Evolutionary conservation across 148 eudicot genomes (phyloP), one percentile per base, ranked within the genome.

Genomic region (Rhododendron ovatum): DNA sequence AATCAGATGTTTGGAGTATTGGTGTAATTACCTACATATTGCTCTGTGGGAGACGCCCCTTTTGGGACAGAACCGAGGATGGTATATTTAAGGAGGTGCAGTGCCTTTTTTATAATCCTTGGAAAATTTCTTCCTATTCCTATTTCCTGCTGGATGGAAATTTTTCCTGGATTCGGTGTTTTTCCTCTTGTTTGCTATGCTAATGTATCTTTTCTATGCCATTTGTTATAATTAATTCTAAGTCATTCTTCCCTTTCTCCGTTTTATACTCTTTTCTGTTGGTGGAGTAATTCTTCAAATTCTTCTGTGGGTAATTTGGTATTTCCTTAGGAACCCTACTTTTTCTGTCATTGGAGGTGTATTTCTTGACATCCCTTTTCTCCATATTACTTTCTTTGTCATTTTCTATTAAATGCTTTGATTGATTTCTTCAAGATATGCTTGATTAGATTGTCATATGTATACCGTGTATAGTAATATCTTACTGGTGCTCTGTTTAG

Each of bases 51-150:
- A 92, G 98, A 89, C 96, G 99, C 2, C 99, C 99, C 33, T 96
- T 96, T 89, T 96, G 99, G 99, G 99, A 96, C 89, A 95, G 93
- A 92, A 95, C 99, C n/a, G 99, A 96, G 88, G 96, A 95, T 84
- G 98, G 99, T 59, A 94, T 96, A 86, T 96, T 96, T 86, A 96
- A 95, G 85, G 99, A 96, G 98, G 99, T 94, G 84, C 22, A 3
- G 43, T 78, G 43, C 71, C 82, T 82, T 67, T 74, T 28, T 33
- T 86, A 18, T 28, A 33, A 84, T 12, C 69, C 35, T 41, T 59
- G 4, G 75, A 28, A 37, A 11, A 1, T 35, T 45, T 59, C 22
- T 33, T 59, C 55, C 69, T 82, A 51, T 53, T 55, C 74, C 85
- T 82, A 22, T 65, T 43, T 86, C 26, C 55, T 85, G 22, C 75